Conservation (phyloP, 306 rosid species). For the Malus sylvestris region DNA sequence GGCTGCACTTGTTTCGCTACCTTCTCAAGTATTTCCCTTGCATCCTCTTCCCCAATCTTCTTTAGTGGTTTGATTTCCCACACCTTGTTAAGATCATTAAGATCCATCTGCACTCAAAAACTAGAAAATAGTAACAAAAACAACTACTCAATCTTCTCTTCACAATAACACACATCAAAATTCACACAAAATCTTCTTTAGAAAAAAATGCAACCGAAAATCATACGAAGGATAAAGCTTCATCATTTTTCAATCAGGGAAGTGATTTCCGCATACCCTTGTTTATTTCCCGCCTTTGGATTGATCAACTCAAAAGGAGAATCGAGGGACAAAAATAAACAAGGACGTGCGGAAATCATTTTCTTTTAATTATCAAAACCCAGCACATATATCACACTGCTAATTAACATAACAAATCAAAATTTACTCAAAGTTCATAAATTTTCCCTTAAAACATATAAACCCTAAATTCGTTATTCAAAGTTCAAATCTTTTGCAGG, state of each 20-base stretch:
- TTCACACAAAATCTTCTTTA: background rate
- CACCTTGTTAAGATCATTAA: slow-evolving; percentile 59
- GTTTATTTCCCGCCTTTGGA: too few relatives aligned
- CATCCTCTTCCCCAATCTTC: slow-evolving; percentile 49
- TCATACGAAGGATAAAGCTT: background rate
- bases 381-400: background rate
- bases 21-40: slow-evolving; percentile 35
- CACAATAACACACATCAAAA: background rate
- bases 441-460: background rate
- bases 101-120: slow-evolving; percentile 23
- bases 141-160: background rate
- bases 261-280: too few relatives aligned
- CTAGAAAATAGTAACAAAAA: background rate
- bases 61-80: slow-evolving; percentile 51
- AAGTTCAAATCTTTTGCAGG: background rate
- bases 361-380: background rate
- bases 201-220: background rate
- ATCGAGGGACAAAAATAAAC: too few relatives aligned
- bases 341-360: too few relatives aligned
- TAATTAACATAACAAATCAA: background rate
- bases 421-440: background rate
- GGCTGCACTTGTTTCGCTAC: slow-evolving; percentile 55
- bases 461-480: background rate
- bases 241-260: background rate
- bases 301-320: too few relatives aligned